phyloP scores from a whole-genome alignment of 345 rosid species.

The Eucalyptus camaldulensis region DNA sequence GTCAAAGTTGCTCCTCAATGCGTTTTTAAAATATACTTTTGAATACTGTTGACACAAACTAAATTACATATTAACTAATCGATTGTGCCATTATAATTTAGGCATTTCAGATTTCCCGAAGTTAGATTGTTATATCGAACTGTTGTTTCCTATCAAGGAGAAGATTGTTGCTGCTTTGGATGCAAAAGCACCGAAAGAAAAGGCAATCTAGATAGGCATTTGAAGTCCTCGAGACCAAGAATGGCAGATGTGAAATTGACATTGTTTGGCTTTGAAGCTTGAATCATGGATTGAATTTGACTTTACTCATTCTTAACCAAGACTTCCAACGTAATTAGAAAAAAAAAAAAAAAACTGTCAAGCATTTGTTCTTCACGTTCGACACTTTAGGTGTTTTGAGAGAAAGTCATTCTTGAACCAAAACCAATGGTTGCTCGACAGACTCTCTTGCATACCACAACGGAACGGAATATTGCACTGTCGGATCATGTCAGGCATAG shows the following conservation, averaged over 20 bases:
- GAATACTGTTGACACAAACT: background rate
- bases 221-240: constrained; percentile 2
- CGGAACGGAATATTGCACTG: rapidly evolving
- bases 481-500: background rate
- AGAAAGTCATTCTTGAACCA: background rate
- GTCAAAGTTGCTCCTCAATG: background rate
- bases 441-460: background rate
- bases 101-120: background rate
- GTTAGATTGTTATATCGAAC: background rate
- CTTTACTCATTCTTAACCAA: background rate
- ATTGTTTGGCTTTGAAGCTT: background rate
- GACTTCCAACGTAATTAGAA: background rate
- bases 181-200: background rate
- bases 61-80: background rate
- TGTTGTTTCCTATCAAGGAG: background rate
- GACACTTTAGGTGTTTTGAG: background rate
- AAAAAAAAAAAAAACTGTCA: too few relatives aligned
- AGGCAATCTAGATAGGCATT: background rate
- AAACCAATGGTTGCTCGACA: background rate
- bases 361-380: background rate
- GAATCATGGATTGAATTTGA: background rate
- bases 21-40: too few relatives aligned
- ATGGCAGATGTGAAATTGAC: constrained; percentile 1
- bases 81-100: background rate
- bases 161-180: background rate